Conservation (phyloP, 805 yeast species). For the Pichia rugopelliculosa region DNA sequence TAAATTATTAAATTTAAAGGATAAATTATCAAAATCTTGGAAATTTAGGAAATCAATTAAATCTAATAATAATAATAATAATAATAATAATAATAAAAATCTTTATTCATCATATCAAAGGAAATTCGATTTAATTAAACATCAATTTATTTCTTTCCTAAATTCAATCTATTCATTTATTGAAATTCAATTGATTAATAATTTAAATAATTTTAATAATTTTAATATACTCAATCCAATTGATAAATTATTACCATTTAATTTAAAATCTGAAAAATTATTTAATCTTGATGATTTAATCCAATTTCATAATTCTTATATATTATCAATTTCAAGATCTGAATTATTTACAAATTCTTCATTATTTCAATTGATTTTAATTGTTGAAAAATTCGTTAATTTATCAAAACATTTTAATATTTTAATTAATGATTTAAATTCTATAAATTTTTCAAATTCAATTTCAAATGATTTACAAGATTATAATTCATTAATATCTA, state of each 20-base stretch:
- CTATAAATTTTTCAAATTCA: not conserved
- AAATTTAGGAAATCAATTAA: constrained; percentile 28
- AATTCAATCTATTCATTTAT: constrained; percentile 35
- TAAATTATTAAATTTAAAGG: constrained; percentile 60
- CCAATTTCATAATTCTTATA: constrained; percentile 27
- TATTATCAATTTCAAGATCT: constrained; percentile 28
- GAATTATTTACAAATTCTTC: constrained; percentile 15
- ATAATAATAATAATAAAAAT: too few species aligned
- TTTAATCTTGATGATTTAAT: constrained; percentile 46
- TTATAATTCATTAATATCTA: constrained; percentile 17
- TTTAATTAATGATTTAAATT: constrained; percentile 2
- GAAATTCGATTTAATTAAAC: constrained; percentile 32
- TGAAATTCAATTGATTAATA: constrained; percentile 38
- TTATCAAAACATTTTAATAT: constrained; percentile 26
- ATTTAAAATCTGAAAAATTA: constrained; percentile 16
- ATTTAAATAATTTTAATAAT: constrained; percentile 22
- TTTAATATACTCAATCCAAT: constrained; percentile 12
- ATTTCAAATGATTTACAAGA: constrained; percentile 18
- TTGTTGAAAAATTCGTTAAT: constrained; percentile 33
- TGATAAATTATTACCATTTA: constrained; percentile 4
- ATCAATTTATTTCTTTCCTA: constrained; percentile 35
- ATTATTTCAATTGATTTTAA: constrained; percentile 11
- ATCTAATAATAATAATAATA: too few species aligned
- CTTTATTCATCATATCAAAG: constrained; percentile 12
- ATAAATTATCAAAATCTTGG: constrained; percentile 46